Base-by-base conservation (phyloP, 2,329 filamentous ascomycete species). In the Aureobasidium sp. region DNA sequence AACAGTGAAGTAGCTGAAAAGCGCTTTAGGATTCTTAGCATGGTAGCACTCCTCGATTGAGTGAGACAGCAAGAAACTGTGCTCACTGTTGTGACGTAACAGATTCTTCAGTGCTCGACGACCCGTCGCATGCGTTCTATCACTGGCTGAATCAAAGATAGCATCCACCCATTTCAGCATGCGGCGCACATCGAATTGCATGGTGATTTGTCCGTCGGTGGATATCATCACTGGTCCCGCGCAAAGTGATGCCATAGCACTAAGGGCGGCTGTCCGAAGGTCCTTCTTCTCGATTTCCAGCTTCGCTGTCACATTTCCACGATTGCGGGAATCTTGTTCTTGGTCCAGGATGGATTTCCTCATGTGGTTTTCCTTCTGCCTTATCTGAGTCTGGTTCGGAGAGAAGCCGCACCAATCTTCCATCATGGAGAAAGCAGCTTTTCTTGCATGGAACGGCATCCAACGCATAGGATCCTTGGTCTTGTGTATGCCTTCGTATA, bases 381-480 rank as follows among this genome's bases (percentile, higher is more conserved):
- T 84, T 44, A 96, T 89, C 66, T 95, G 89, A 15, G 78, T 81
- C 71, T 95, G 91, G 66, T 97, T 96, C 0, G 92, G 91, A 8
- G 92, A 96, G 73, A 95, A 97, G 2, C 94, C 94, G 72, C 94
- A 99, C 95, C 95, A 99, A 67, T 97, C 93, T 75, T 99, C 94
- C 92, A 99, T 97, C 52, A 99, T 78, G 0, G 92, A 87, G 71
- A 99, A 99, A 0, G 93, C 89, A 5, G 94, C 97, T 72, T 97
- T 96, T 44, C 95, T 83, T 14, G 92, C 90, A 73, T 99, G 94
- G 70, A 99, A 99, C 0, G 94, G 92, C 85, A 99, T 94, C 93
- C 94, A 99, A 36, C 91, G 84, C 5, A 90, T 87, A 1, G 91
- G 89, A 64, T 97, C 90, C 64, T 86, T 87, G 0, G 91, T 91